A percentile compares a stretch with the other conserved stretches of the same genome.
Conservation (phyloP, 2,329 filamentous ascomycete genomes). For the Xylaria sp. region DNA sequence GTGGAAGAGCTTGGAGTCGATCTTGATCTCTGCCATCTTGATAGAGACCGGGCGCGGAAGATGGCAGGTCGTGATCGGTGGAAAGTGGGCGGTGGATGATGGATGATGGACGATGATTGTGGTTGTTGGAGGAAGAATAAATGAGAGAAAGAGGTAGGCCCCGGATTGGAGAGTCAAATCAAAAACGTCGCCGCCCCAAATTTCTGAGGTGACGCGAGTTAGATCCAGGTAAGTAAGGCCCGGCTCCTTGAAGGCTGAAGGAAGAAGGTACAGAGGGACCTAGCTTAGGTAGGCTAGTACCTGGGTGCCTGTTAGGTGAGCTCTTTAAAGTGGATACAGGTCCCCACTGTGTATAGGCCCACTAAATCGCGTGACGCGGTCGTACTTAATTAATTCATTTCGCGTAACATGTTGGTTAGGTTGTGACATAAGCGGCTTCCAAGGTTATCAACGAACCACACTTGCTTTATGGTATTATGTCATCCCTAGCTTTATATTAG, state of each 20-base stretch:
- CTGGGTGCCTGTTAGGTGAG: constrained; percentile 24
- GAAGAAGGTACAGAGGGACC: constrained; percentile 12
- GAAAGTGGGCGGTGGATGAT: no score
- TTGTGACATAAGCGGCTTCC: background rate
- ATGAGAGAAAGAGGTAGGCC: constrained; percentile 9
- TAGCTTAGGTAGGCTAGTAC: background rate
- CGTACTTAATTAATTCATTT: constrained; percentile 1
- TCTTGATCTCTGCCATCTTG: constrained; percentile 85
- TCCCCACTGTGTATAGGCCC: background rate
- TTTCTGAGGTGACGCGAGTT: constrained; percentile 45
- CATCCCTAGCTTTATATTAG: no score
- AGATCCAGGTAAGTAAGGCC: constrained; percentile 18
- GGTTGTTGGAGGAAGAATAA: constrained; percentile 26
- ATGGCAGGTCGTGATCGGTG: constrained; percentile 43
- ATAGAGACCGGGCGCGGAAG: constrained; percentile 48
- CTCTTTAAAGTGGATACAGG: constrained; percentile 36
- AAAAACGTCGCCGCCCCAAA: constrained; percentile 38
- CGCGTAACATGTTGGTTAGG: background rate
- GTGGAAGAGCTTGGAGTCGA: constrained; percentile 93
- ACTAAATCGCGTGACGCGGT: constrained; percentile 24
- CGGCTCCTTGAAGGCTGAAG: constrained; percentile 25
- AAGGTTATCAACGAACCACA: no score
- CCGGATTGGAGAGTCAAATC: constrained; percentile 51
- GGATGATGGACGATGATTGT: constrained; percentile 20
- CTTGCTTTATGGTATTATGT: background rate